Evolutionary conservation across 2,329 filamentous ascomycete genomes (phyloP).

Genomic region (Neoarthrinium moseri): DNA sequence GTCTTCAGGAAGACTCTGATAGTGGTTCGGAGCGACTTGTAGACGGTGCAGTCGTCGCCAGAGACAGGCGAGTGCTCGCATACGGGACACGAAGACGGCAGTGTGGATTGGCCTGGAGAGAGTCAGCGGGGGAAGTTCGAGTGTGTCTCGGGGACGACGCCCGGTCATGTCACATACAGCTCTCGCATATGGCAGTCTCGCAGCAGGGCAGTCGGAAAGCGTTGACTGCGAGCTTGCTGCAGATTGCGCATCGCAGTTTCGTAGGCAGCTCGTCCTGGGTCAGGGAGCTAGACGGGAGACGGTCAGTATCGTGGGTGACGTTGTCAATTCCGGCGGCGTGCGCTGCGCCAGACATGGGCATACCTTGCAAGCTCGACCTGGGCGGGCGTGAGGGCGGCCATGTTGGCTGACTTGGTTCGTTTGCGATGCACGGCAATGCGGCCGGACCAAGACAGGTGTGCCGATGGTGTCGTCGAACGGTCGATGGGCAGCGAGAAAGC

Average conservation of each 20-base stretch:
- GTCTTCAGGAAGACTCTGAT: conserved; percentile 89
- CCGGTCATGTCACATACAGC: conserved; percentile 60
- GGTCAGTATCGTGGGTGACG: conserved; percentile 11
- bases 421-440: no score
- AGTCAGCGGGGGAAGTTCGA: conserved; percentile 16
- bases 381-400: conserved; percentile 42
- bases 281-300: conserved; percentile 62
- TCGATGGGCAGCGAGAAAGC: no score
- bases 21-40: conserved; percentile 89
- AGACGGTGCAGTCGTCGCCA: conserved; percentile 79
- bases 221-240: conserved; percentile 86
- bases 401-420: conserved; percentile 15
- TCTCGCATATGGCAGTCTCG: conserved; percentile 90
- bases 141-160: no score
- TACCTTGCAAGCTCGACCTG: conserved; percentile 60
- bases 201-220: conserved; percentile 92
- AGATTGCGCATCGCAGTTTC: conserved; percentile 92
- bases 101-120: conserved; percentile 67
- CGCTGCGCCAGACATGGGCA: neutral
- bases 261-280: conserved; percentile 86
- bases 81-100: conserved; percentile 81
- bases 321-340: no score
- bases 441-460: no score
- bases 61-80: conserved; percentile 91
- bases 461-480: no score